Base-by-base conservation (phyloP, 2,329 filamentous ascomycete genomes). In the Xylaria sp. region DNA sequence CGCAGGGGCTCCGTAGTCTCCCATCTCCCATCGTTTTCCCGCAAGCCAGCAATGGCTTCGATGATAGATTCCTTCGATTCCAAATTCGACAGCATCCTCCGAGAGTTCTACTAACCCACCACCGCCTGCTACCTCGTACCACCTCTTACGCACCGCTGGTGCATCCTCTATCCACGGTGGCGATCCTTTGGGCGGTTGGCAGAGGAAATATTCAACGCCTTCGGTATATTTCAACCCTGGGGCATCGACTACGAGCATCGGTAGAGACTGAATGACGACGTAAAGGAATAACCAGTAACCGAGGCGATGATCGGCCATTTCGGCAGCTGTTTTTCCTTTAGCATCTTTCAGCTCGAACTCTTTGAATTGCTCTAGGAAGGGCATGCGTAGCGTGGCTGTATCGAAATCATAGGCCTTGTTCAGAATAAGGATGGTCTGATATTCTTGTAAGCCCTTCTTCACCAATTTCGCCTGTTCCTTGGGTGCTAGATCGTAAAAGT, bases 231-330 rank as follows among this genome's bases (percentile, higher is more conserved):
- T 86, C 53, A 94, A 81, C 10, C 87, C 90, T 0, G 91, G 91
- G 0, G 91, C 92, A 78, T 96, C 93, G 40, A 93, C 85, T 1
- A 93, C 91, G 12, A 95, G 83, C 84, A 93, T 90, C 4, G 93
- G 93, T 27, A 95, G 84, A 1, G 90, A 90, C 79, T 96, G 92
- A 8, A 95, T 84, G 9, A 93, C 88, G 6, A 89, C 90, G 76
- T 95, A 95, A 66, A 94, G 83, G 82, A 95, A 94, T 60, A 96
- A 83, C 92, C 92, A 96, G 77, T 92, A 89, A 16, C 93, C 93
- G 51, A 91, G 88, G 51, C 92, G 87, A 73, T 92, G 86, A 74
- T 94, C 91, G 42, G 85, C 84, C 50, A 94, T 82, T 73, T 94
- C 91, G n/a, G 86, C 83, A 35, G 90, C 84, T 47, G 83, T 86